A percentile compares a stretch with the other conserved stretches of the same genome.
phyloP scores from a whole-genome alignment of 352 stramenopile genomes.

The Pythium chondricola region DNA sequence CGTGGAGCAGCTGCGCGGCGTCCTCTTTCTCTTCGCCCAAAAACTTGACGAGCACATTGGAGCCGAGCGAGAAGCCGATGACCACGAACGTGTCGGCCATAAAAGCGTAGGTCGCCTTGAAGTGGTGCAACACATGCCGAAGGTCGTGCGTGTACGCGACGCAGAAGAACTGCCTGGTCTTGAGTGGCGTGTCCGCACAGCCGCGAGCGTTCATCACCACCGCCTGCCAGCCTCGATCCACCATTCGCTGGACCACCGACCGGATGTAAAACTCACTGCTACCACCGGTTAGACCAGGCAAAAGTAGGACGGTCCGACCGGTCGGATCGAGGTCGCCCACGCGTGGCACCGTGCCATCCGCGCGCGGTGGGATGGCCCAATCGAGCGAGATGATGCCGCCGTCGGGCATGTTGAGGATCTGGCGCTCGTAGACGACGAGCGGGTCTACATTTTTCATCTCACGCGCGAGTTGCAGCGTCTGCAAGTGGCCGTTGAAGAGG shows the following conservation, averaged over 20 bases:
- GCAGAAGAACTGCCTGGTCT: constrained; percentile 58
- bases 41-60: constrained; percentile 76
- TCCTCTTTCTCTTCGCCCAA: constrained; percentile 46
- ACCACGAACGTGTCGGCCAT: constrained; percentile 34
- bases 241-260: constrained; percentile 31
- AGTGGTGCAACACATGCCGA: constrained; percentile 34
- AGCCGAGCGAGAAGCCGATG: constrained; percentile 63
- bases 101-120: constrained; percentile 36
- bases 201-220: constrained; percentile 69
- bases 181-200: constrained; percentile 56
- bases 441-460: constrained; percentile 36
- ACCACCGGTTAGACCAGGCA: constrained; percentile 56
- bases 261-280: constrained; percentile 68
- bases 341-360: constrained; percentile 11
- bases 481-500: constrained; percentile 60
- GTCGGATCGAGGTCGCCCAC: constrained; percentile 29
- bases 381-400: constrained; percentile 67
- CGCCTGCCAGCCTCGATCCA: constrained; percentile 50
- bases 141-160: constrained; percentile 67
- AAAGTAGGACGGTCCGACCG: constrained; percentile 38
- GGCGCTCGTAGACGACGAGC: constrained; percentile 42
- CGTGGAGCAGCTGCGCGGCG: constrained; percentile 28
- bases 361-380: constrained; percentile 45
- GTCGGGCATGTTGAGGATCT: constrained; percentile 56
- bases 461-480: constrained; percentile 46